Evolutionary conservation across 2,329 filamentous ascomycete species (phyloP).

Genomic region (Dactylellina drechsleri): DNA sequence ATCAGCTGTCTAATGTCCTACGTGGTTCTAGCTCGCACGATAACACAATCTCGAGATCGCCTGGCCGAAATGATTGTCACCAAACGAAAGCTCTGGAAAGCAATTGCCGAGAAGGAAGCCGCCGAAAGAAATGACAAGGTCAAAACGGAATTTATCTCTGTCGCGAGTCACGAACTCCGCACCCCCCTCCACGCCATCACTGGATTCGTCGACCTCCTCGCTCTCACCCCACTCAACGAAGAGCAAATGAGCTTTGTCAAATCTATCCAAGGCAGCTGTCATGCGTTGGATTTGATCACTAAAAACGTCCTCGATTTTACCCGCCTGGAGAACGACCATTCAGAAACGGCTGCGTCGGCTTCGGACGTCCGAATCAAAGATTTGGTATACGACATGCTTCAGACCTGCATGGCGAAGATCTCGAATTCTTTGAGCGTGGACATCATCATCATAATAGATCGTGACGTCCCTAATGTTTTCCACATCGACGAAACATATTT

Average conservation of each 20-base stretch:
- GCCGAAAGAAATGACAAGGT: slow-evolving; percentile 62
- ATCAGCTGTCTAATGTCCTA: slow-evolving; percentile 54
- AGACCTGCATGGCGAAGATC: slow-evolving; percentile 52
- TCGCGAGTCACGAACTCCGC: slow-evolving; percentile 71
- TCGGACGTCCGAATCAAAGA: slow-evolving; percentile 51
- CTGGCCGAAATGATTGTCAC: slow-evolving; percentile 53
- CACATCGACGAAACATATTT: slow-evolving; percentile 53
- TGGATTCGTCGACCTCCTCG: slow-evolving; percentile 67
- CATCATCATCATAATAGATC: slow-evolving; percentile 45
- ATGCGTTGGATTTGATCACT: slow-evolving; percentile 67
- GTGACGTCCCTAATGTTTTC: slow-evolving; percentile 43
- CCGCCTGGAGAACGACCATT: slow-evolving; percentile 46
- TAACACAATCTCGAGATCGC: slow-evolving; percentile 49
- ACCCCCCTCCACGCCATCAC: slow-evolving; percentile 72
- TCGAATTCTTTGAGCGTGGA: slow-evolving; percentile 50
- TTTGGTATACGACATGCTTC: slow-evolving; percentile 49
- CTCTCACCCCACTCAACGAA: slow-evolving; percentile 66
- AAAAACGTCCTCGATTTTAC: slow-evolving; percentile 66
- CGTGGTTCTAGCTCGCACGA: slow-evolving; percentile 50
- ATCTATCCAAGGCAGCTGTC: slow-evolving; percentile 67
- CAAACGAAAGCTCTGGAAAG: slow-evolving; percentile 53
- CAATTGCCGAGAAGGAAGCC: slow-evolving; percentile 52
- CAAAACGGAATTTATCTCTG: slow-evolving; percentile 71
- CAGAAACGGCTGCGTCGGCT: slow-evolving; percentile 37
- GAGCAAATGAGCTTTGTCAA: slow-evolving; percentile 65